These are phyloP conservation scores for Lactarius deliciosus DNA, from an alignment of 768 basidiomycete genomes.

Conservation along the genomic window DNA sequence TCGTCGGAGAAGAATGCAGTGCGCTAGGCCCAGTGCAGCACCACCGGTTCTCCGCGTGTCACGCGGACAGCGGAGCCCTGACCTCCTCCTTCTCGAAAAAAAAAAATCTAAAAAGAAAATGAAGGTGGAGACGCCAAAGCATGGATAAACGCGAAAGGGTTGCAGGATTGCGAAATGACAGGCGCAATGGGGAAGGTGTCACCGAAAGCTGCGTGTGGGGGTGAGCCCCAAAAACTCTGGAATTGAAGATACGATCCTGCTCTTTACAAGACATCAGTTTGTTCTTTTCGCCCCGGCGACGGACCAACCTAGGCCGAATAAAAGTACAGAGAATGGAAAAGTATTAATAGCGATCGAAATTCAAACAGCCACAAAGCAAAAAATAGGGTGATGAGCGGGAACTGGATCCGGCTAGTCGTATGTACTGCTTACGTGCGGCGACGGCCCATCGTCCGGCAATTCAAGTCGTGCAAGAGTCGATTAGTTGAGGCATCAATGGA, in stretches of 20 bases:
- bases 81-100: neutral
- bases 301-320: neutral
- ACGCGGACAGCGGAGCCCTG: neutral
- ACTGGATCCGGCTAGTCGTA: neutral
- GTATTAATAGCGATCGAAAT: neutral
- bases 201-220: neutral
- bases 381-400: conserved; percentile 12
- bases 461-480: neutral
- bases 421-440: neutral
- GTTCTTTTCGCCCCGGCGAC: neutral
- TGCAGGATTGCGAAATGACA: neutral
- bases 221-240: neutral
- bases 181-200: neutral
- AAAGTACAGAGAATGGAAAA: neutral
- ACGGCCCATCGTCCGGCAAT: neutral
- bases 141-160: neutral
- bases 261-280: neutral
- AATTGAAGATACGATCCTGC: neutral
- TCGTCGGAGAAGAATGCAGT: neutral
- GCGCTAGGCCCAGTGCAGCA: neutral
- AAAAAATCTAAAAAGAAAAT: neutral
- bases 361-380: neutral
- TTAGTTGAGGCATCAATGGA: neutral
- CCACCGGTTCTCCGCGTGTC: neutral
- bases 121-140: neutral